Conservation (phyloP, 108 stramenopile genomes). For the Hondaea fermentalgiana region DNA sequence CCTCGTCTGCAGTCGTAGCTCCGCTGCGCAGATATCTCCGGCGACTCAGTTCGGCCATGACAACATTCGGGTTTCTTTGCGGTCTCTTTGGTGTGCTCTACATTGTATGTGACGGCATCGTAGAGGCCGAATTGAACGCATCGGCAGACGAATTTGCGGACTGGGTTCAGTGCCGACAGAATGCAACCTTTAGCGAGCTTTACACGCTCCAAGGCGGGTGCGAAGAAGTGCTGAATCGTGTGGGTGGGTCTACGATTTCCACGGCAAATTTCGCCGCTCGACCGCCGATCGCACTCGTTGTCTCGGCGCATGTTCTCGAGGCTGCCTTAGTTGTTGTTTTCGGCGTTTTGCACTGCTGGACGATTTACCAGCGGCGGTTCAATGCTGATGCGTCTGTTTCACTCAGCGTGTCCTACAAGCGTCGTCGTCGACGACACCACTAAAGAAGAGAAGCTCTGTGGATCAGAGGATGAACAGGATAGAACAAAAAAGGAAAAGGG, state of each 20-base stretch:
- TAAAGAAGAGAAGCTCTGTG: too few species aligned
- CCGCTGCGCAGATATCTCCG: neutral
- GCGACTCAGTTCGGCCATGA: neutral
- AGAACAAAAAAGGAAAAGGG: too few species aligned
- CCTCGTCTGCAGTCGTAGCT: neutral
- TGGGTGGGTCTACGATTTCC: neutral
- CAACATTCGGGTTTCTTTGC: neutral
- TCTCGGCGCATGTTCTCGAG: neutral
- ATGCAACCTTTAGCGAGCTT: neutral
- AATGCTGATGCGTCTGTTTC: too few species aligned
- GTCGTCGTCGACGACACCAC: too few species aligned
- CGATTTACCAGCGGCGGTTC: too few species aligned
- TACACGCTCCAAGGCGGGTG: neutral
- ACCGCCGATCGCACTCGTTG: neutral
- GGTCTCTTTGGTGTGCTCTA: neutral
- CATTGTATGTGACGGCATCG: neutral
- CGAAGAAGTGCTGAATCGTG: neutral
- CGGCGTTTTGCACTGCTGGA: neutral
- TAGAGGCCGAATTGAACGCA: neutral
- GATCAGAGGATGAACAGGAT: too few species aligned
- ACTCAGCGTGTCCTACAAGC: too few species aligned
- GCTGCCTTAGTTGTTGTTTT: neutral
- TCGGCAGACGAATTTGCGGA: neutral
- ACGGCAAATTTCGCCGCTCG: neutral
- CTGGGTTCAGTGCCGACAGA: neutral